Percentiles rank a stretch among this genome's conserved stretches.
phyloP scores from a whole-genome alignment of 257 asterid species.

The Petunia axillaris region DNA sequence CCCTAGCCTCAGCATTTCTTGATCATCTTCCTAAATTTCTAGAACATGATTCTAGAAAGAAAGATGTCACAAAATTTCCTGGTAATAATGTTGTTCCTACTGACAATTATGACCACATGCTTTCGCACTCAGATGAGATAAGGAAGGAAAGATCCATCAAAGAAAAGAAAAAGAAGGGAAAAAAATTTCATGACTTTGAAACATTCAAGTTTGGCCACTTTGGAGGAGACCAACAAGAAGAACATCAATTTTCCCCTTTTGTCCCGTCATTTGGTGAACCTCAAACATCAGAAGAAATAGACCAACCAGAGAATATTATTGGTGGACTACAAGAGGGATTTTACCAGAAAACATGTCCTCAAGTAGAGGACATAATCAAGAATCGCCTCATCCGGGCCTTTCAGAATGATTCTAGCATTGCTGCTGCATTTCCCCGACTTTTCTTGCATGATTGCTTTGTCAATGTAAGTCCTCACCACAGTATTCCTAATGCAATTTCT shows the following conservation, averaged over 20 bases:
- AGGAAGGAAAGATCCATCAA: constrained; percentile 4
- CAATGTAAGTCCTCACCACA: constrained; percentile 35
- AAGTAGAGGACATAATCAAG: constrained; percentile 53
- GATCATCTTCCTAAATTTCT: background rate
- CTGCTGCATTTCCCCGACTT: constrained; percentile 58
- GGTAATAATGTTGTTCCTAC: background rate
- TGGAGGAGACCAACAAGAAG: background rate
- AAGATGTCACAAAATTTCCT: background rate
- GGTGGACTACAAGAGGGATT: constrained; percentile 39
- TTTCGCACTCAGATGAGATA: background rate
- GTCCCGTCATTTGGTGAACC: background rate
- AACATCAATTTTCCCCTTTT: background rate
- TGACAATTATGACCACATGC: background rate
- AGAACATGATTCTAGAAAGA: constrained; percentile 25
- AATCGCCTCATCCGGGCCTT: constrained; percentile 36
- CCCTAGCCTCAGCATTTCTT: constrained; percentile 40
- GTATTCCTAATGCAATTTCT: background rate
- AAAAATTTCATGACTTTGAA: background rate
- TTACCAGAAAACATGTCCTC: constrained; percentile 55
- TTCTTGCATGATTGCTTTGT: constrained; percentile 68
- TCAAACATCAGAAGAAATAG: background rate
- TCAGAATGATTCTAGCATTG: constrained; percentile 42
- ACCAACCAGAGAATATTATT: background rate
- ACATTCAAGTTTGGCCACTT: background rate
- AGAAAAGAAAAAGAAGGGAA: background rate